Evolutionary conservation across 2,329 filamentous ascomycete genomes (phyloP).

Genomic region (Ceratocystis colombiana): DNA sequence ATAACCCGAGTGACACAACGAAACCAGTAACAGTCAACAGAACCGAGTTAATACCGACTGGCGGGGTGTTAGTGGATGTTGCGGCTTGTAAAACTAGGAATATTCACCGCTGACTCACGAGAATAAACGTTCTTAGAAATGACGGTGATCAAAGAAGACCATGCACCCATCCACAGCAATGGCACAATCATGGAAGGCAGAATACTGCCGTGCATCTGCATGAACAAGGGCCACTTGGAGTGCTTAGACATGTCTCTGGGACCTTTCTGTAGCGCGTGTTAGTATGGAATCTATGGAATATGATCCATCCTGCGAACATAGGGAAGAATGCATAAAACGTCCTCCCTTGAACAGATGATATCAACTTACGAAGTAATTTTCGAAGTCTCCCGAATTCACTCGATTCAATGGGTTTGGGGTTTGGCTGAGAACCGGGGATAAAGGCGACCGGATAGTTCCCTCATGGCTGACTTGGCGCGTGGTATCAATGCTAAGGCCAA

Average conservation of each 20-base stretch:
- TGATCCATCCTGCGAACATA: not conserved
- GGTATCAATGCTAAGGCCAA: constrained; percentile 22
- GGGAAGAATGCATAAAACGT: not conserved
- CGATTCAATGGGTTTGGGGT: constrained; percentile 24
- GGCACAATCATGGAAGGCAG: constrained; percentile 65
- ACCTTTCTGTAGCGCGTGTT: constrained; percentile 31
- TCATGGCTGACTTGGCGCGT: constrained; percentile 20
- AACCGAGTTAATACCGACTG: constrained; percentile 46
- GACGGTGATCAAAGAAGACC: constrained; percentile 56
- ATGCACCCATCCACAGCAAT: constrained; percentile 49
- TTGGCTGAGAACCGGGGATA: constrained; percentile 23
- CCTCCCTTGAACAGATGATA: not conserved
- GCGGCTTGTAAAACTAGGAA: not conserved
- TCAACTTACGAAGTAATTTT: constrained; percentile 27
- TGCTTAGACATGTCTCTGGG: constrained; percentile 62
- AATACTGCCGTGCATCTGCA: constrained; percentile 67
- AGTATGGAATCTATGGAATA: not conserved
- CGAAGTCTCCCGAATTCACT: constrained; percentile 25
- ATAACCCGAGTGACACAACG: constrained; percentile 67
- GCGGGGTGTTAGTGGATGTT: constrained; percentile 16
- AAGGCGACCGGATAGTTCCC: constrained; percentile 20
- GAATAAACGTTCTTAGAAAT: constrained; percentile 39
- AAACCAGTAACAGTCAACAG: constrained; percentile 71
- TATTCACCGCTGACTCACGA: constrained; percentile 12
- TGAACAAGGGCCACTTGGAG: constrained; percentile 65